Base-by-base conservation (phyloP, 1,284 basidiomycete species). In the Moesziomyces sp. region DNA sequence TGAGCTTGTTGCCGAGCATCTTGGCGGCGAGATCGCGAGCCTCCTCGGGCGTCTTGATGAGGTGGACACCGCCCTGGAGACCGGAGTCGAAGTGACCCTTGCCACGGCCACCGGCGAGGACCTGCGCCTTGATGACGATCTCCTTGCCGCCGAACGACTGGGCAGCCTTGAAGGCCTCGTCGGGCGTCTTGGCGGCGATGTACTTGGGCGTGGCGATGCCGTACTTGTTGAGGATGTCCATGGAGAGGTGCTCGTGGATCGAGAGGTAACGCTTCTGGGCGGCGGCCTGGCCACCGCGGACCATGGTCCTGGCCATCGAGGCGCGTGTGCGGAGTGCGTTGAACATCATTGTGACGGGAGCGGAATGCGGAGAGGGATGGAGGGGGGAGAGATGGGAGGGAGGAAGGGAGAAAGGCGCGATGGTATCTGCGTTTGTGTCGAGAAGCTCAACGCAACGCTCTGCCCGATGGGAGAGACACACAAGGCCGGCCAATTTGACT, bases 191-290 rank as follows among this genome's bases (percentile, higher is more conserved):
- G 49, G 97, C 97, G 45, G 91, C 88, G 52, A 94, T 86, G 81
- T 93, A 92, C 86, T 92, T 94, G 38, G 97, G 97, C n/a, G 95
- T 97, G 30, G 93, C 90, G 69, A 99, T 92, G 52, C 93, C 94
- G 86, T 97, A 98, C 93, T 98, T 91, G 87, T 97, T 97, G 81
- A 99, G 89, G 51, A 99, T 88, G 80, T 91, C 90, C 86, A 98
- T 92, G 56, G 94, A 97, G 85, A 98, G 94, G 87, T 98, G 94
- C 87, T 99, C 96, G 87, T 99, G 96, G 83, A 99, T 96, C 49
- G 94, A 97, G 81, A 99, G 90, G 86, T 91, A 92, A 80, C 96
- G 93, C 87, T 88, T 93, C 89, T 96, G 94, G 9, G 67, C 67
- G 24, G 67, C 68, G 26, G 63, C 66, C 21, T 63, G 53, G 26